These are phyloP conservation scores for Aspergillus sclerotialis DNA, from an alignment of 2,329 filamentous ascomycete species.

Conservation along the genomic window DNA sequence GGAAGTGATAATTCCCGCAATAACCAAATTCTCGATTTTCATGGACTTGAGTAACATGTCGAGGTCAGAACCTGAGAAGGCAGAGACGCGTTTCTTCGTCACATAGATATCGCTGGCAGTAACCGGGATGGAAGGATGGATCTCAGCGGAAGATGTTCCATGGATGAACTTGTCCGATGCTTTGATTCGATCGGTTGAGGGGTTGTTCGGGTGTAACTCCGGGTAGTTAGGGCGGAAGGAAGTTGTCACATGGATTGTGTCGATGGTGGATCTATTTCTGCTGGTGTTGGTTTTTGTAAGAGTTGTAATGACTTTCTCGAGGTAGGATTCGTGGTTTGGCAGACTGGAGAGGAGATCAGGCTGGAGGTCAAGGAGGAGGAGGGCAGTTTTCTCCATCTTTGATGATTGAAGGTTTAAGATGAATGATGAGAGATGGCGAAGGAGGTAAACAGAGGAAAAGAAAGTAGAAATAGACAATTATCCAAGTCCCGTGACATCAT, in stretches of 20 bases:
- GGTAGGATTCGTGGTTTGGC: slow-evolving; percentile 12
- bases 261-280: too few species aligned
- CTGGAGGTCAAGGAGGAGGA: slow-evolving; percentile 32
- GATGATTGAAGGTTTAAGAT: too few species aligned
- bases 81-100: slow-evolving; percentile 31
- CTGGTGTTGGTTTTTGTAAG: slow-evolving; percentile 18
- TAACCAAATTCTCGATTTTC: slow-evolving; percentile 21
- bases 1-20: slow-evolving; percentile 28
- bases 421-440: too few species aligned
- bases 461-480: too few species aligned
- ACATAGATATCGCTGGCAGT: slow-evolving; percentile 21
- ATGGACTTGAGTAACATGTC: too few species aligned
- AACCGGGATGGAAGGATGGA: slow-evolving; percentile 15
- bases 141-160: slow-evolving; percentile 12
- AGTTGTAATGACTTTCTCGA: slow-evolving; percentile 14
- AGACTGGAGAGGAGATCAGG: slow-evolving; percentile 20
- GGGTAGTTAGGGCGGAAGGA: slow-evolving; percentile 25
- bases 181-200: slow-evolving; percentile 10
- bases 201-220: slow-evolving; percentile 22
- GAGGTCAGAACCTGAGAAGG: slow-evolving; percentile 28
- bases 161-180: slow-evolving; percentile 17
- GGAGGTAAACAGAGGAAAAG: too few species aligned
- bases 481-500: too few species aligned
- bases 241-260: slow-evolving; percentile 27
- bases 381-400: slow-evolving; percentile 23